phyloP scores from a whole-genome alignment of 2,329 filamentous ascomycete species.

The Pseudocercospora fijiensis region DNA sequence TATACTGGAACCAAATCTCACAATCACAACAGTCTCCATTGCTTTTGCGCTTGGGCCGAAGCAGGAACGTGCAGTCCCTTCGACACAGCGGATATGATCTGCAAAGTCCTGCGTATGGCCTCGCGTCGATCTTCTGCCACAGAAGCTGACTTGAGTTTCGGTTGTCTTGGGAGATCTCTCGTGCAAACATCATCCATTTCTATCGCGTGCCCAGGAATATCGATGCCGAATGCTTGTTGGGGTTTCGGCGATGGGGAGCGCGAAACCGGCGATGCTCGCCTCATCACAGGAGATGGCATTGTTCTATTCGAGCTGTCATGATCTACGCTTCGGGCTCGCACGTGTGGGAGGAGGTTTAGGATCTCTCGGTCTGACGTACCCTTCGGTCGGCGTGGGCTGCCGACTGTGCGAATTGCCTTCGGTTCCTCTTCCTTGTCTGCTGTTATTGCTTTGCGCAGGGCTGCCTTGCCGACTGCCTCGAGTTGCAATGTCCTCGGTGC shows the following conservation, averaged over 20 bases:
- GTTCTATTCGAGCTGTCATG: slow-evolving; percentile 6
- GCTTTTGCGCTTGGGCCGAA: background rate
- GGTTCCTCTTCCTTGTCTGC: slow-evolving; percentile 10
- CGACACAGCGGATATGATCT: slow-evolving; percentile 24
- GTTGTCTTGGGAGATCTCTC: slow-evolving; percentile 7
- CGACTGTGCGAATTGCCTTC: slow-evolving; percentile 26
- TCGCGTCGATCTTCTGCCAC: slow-evolving; percentile 21
- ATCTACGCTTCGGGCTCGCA: slow-evolving; percentile 1
- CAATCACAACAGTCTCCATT: background rate
- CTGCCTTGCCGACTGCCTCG: slow-evolving; percentile 1
- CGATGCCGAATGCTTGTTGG: background rate
- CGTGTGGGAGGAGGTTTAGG: background rate
- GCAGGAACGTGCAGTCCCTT: slow-evolving; percentile 15
- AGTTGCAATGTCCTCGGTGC: background rate
- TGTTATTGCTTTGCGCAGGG: background rate
- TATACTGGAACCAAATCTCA: background rate
- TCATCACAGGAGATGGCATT: background rate
- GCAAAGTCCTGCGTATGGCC: slow-evolving; percentile 25
- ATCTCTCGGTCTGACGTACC: slow-evolving; percentile 29
- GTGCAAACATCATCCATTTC: background rate
- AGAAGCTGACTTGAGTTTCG: background rate
- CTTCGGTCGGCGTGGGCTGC: slow-evolving; percentile 33
- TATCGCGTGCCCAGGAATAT: background rate
- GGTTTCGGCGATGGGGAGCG: background rate
- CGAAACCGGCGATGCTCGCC: background rate